Percentiles rank a stretch among this genome's conserved stretches.
These are phyloP conservation scores for Amanita polypyramis DNA, from an alignment of 768 basidiomycete genomes.

Conservation along the genomic window DNA sequence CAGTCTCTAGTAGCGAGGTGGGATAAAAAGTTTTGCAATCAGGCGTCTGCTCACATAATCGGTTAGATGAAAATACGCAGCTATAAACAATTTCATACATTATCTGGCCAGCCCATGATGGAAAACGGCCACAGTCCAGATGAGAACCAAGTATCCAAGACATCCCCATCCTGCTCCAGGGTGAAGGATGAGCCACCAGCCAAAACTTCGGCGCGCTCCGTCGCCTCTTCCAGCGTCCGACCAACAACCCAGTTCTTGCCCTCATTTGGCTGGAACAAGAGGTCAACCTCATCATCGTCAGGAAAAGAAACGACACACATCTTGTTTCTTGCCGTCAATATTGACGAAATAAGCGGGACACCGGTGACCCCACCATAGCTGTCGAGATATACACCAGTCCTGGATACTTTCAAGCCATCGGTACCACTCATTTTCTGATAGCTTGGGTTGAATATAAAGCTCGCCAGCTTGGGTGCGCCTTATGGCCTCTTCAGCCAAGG, in stretches of 20 bases:
- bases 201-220: slow-evolving; percentile 56
- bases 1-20: slow-evolving; percentile 85
- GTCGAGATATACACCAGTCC: slow-evolving; percentile 99
- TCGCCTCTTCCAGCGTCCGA: slow-evolving; percentile 66
- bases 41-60: slow-evolving; percentile 39
- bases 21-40: slow-evolving; percentile 85
- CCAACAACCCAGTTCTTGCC: slow-evolving; percentile 90
- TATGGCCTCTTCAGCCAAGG: slow-evolving; percentile 82
- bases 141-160: slow-evolving; percentile 99
- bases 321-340: slow-evolving; percentile 64
- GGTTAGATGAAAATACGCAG: neutral
- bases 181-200: slow-evolving; percentile 60
- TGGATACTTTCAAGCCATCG: slow-evolving; percentile 92
- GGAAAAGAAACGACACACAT: slow-evolving; percentile 33
- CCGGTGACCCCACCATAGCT: slow-evolving; percentile 99
- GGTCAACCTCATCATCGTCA: neutral
- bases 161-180: slow-evolving; percentile 91
- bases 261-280: slow-evolving; percentile 40
- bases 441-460: slow-evolving; percentile 69
- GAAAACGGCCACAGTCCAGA: slow-evolving; percentile 97
- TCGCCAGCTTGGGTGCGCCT: slow-evolving; percentile 89
- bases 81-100: slow-evolving; percentile 31
- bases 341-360: slow-evolving; percentile 89
- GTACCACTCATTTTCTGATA: slow-evolving; percentile 91
- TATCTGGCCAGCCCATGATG: slow-evolving; percentile 95